Percentiles rank a stretch among this genome's conserved stretches.
These are phyloP conservation scores for Hansenula lynferdii DNA, from an alignment of 1,139 yeast genomes.

Conservation along the genomic window DNA sequence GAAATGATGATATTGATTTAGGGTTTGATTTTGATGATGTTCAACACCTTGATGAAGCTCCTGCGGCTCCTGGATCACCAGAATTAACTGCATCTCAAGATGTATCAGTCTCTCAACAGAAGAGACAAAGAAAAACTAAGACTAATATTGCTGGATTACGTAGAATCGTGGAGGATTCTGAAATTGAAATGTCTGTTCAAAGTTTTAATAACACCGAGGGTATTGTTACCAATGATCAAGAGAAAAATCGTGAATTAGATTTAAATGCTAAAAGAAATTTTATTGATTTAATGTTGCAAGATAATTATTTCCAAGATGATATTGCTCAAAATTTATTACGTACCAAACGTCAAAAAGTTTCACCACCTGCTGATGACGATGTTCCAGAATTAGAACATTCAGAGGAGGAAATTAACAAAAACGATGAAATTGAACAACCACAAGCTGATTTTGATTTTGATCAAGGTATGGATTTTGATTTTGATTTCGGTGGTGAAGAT, in stretches of 20 bases:
- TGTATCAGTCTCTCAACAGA: constrained; percentile 7
- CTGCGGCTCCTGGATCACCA: constrained; percentile 11
- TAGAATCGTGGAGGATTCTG: constrained; percentile 17
- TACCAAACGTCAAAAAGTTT: constrained; percentile 17
- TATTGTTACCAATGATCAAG: constrained; percentile 2
- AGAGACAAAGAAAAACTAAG: constrained; percentile 3
- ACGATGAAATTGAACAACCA: constrained; percentile 16
- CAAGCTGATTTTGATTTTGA: constrained; percentile 8
- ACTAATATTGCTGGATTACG: constrained; percentile 10
- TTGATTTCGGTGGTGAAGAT: constrained; percentile 9
- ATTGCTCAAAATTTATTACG: constrained; percentile 13
- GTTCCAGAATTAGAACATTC: constrained; percentile 20
- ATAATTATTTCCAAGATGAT: constrained; percentile 13
- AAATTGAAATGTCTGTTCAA: constrained; percentile 18
- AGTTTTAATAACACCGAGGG: constrained; percentile 13
- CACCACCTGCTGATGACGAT: constrained; percentile 12
- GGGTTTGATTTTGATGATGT: constrained; percentile 10
- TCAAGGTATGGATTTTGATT: constrained; percentile 10
- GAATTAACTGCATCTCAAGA: constrained; percentile 10
- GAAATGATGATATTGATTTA: constrained; percentile 10
- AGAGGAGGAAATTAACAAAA: constrained; percentile 9
- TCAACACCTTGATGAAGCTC: constrained; percentile 1
- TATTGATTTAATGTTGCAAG: constrained; percentile 9
- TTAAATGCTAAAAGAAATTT: constrained; percentile 10
- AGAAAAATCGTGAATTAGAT: constrained; percentile 3